Evolutionary conservation across 2,329 filamentous ascomycete species (phyloP).

Genomic region (Byssochlamys sp.): DNA sequence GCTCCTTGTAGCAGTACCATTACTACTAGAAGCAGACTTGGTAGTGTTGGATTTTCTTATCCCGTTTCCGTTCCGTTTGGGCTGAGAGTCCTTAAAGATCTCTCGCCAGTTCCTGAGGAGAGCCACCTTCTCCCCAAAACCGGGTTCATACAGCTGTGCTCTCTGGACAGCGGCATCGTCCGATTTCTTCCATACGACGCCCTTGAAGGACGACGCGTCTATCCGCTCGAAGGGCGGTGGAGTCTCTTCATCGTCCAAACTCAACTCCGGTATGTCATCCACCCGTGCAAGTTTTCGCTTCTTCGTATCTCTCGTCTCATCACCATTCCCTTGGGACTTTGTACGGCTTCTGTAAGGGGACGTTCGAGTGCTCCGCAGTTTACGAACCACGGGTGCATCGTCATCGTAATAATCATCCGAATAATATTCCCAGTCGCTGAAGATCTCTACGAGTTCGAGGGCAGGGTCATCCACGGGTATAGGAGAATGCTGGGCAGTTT

Average conservation of each 20-base stretch:
- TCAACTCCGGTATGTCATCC: constrained; percentile 6
- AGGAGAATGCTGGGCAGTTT: constrained; percentile 31
- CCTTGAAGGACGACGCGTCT: constrained; percentile 25
- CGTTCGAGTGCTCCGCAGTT: constrained; percentile 5
- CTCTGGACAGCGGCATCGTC: constrained; percentile 16
- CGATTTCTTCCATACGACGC: constrained; percentile 32
- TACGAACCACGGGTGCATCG: constrained; percentile 25
- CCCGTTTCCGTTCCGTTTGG: constrained; percentile 16
- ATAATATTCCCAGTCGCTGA: constrained; percentile 38
- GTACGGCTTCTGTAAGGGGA: neutral
- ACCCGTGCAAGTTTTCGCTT: constrained; percentile 14
- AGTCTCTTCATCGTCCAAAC: neutral
- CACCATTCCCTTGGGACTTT: neutral
- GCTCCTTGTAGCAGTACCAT: neutral
- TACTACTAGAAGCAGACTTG: neutral
- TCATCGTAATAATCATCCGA: constrained; percentile 38
- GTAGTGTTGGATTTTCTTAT: neutral
- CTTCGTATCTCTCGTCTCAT: constrained; percentile 9
- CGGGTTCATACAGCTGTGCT: constrained; percentile 26
- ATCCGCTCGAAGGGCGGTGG: constrained; percentile 1
- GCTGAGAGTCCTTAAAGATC: constrained; percentile 30
- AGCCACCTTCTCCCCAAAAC: constrained; percentile 33
- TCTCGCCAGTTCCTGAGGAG: constrained; percentile 40
- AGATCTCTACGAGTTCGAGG: constrained; percentile 30
- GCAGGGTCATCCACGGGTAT: constrained; percentile 30